Percentiles rank a stretch among this genome's conserved stretches.
Conservation (phyloP, 495 filamentous ascomycete genomes). For the Trichocladium antarcticum region DNA sequence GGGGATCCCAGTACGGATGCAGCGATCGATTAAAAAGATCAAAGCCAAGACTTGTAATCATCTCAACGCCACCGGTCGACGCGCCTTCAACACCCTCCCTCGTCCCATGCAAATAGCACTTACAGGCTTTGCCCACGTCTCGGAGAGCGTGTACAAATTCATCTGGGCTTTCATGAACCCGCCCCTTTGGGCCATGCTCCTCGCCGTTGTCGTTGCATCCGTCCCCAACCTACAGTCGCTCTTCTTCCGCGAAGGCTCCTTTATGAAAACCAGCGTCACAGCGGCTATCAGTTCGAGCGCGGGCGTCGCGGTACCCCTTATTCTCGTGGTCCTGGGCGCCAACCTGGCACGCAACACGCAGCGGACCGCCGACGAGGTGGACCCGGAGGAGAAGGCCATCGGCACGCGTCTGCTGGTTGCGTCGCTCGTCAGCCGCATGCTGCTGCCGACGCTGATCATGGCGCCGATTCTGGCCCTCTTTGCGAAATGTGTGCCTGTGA, state of each 20-base stretch:
- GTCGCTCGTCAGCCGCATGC: conserved; percentile 77
- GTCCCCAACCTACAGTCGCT: conserved; percentile 71
- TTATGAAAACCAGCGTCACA: conserved; percentile 86
- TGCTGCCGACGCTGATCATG: conserved; percentile 86
- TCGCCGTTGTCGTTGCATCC: conserved; percentile 78
- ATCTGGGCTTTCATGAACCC: conserved; percentile 95
- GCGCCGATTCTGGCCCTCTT: conserved; percentile 81
- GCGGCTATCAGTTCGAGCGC: conserved; percentile 75
- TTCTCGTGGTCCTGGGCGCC: conserved; percentile 90
- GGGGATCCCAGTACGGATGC: conserved; percentile 23
- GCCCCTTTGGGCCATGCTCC: conserved; percentile 92
- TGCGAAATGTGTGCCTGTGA: conserved; percentile 85
- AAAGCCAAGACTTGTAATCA: conserved; percentile 24
- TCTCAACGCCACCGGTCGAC: conserved; percentile 25
- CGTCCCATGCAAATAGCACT: conserved; percentile 45
- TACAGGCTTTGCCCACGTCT: conserved; percentile 28
- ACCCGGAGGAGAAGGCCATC: conserved; percentile 53
- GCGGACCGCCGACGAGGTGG: conserved; percentile 41
- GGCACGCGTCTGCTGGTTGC: conserved; percentile 74
- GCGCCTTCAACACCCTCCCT: conserved; percentile 42
- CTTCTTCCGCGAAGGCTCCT: conserved; percentile 84
- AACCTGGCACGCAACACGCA: conserved; percentile 75
- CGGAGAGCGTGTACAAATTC: conserved; percentile 49
- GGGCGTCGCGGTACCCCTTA: conserved; percentile 86
- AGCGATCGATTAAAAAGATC: conserved; percentile 8